phyloP scores from a whole-genome alignment of 352 stramenopile genomes.

The Phytopythium kandeliae region DNA sequence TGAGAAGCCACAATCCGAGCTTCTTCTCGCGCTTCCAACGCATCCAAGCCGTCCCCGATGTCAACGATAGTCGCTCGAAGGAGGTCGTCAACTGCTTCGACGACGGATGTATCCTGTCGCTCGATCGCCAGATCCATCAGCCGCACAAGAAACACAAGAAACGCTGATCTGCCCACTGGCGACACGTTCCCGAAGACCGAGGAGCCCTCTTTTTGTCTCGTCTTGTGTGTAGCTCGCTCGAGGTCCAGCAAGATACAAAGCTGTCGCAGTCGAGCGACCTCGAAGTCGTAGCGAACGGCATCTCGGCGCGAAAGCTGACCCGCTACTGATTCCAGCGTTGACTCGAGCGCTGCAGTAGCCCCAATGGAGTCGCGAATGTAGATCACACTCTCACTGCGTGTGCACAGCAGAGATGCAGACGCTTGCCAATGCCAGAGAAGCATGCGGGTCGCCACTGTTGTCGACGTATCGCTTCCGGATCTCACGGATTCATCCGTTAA shows the following conservation, averaged over 20 bases:
- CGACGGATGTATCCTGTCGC: not conserved
- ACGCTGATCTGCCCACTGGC: not conserved
- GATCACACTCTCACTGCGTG: constrained; percentile 26
- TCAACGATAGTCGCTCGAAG: not conserved
- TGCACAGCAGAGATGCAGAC: constrained; percentile 38
- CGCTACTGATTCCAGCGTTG: constrained; percentile 7
- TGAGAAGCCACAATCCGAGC: not conserved
- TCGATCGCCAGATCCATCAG: not conserved
- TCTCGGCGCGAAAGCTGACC: not conserved
- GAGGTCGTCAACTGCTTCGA: not conserved
- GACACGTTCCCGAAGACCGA: not conserved
- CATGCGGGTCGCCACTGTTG: constrained; percentile 13
- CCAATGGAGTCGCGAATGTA: constrained; percentile 16
- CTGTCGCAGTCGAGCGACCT: constrained; percentile 29
- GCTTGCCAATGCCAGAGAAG: constrained; percentile 66
- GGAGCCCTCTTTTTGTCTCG: not conserved
- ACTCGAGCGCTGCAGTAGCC: constrained; percentile 5
- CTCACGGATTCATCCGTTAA: not conserved
- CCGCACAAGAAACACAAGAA: not conserved
- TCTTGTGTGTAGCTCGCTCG: constrained; percentile 6
- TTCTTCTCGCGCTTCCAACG: not conserved
- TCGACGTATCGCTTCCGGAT: not conserved
- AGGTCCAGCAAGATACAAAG: constrained; percentile 32
- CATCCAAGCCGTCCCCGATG: not conserved
- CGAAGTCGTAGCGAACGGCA: constrained; percentile 9